Percentiles rank a stretch among this genome's conserved stretches.
These are phyloP conservation scores for Jackrogersella minutella DNA, from an alignment of 495 filamentous ascomycete species.

Conservation along the genomic window DNA sequence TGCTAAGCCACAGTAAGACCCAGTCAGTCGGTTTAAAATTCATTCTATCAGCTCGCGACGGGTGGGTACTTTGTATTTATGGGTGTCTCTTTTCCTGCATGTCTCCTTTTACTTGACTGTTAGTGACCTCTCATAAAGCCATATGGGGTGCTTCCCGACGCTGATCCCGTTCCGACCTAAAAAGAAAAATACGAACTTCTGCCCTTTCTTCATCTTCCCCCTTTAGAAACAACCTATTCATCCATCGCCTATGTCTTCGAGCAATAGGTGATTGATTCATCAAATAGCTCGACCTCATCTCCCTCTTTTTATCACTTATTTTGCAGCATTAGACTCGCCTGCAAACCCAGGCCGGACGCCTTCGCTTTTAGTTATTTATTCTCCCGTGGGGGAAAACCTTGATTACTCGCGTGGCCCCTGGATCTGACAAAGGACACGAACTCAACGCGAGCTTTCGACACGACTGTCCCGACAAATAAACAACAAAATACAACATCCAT, in stretches of 20 bases:
- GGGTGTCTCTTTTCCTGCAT: conserved; percentile 25
- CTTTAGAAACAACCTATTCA: conserved; percentile 30
- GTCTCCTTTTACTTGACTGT: conserved; percentile 32
- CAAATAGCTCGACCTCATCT: conserved; percentile 34
- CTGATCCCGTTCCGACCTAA: conserved; percentile 44
- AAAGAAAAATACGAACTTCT: conserved; percentile 46
- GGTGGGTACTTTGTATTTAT: conserved; percentile 20
- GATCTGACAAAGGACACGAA: conserved; percentile 18
- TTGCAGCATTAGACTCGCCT: conserved; percentile 31
- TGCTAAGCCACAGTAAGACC: conserved; percentile 34
- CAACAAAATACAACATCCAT: background rate
- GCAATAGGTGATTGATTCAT: conserved; percentile 41
- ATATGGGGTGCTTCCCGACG: conserved; percentile 39
- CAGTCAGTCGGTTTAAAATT: background rate
- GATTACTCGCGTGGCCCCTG: conserved; percentile 33
- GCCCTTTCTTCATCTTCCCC: conserved; percentile 39
- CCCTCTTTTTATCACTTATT: conserved; percentile 27
- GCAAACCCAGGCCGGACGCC: conserved; percentile 15
- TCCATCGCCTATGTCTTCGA: conserved; percentile 37
- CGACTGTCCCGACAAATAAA: conserved; percentile 9
- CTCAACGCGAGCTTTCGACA: conserved; percentile 21
- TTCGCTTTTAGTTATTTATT: conserved; percentile 35
- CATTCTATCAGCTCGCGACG: conserved; percentile 2
- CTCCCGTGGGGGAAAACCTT: conserved; percentile 28
- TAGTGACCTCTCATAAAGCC: conserved; percentile 36